These are phyloP conservation scores for Penicillium sp. DNA, from an alignment of 2,329 filamentous ascomycete genomes.

Conservation along the genomic window DNA sequence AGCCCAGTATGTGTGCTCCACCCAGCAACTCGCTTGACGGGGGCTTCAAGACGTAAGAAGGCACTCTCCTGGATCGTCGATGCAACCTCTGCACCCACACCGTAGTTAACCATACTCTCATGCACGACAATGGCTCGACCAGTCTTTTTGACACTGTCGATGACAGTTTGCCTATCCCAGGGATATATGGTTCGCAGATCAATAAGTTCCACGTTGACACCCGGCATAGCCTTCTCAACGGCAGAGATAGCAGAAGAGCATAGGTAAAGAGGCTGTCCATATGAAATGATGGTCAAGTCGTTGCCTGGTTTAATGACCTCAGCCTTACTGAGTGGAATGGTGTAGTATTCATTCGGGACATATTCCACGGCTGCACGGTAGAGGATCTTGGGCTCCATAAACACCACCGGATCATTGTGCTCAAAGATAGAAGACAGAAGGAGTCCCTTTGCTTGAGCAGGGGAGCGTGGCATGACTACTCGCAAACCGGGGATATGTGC, in stretches of 20 bases:
- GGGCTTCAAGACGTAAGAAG: slow-evolving; percentile 79
- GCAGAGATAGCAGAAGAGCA: slow-evolving; percentile 74
- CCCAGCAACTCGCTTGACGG: slow-evolving; percentile 80
- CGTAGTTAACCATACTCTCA: slow-evolving; percentile 87
- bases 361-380: slow-evolving; percentile 91
- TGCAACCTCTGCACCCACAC: slow-evolving; percentile 84
- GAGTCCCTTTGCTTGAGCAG: slow-evolving; percentile 83
- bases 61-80: slow-evolving; percentile 85
- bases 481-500: slow-evolving; percentile 81
- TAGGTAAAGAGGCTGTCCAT: slow-evolving; percentile 84
- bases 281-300: slow-evolving; percentile 80
- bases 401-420: slow-evolving; percentile 81
- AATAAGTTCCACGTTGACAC: slow-evolving; percentile 77
- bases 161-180: slow-evolving; percentile 79
- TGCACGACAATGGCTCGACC: slow-evolving; percentile 85
- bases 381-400: slow-evolving; percentile 91
- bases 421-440: slow-evolving; percentile 70
- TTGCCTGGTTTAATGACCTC: slow-evolving; percentile 78
- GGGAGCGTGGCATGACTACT: slow-evolving; percentile 82
- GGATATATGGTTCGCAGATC: slow-evolving; percentile 86
- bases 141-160: slow-evolving; percentile 82
- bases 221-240: slow-evolving; percentile 67
- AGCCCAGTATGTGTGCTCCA: slow-evolving; percentile 83
- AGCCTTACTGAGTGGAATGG: slow-evolving; percentile 80
- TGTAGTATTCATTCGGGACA: slow-evolving; percentile 76